Conservation (phyloP, 257 asterid species). For the Nicotiana knightiana region DNA sequence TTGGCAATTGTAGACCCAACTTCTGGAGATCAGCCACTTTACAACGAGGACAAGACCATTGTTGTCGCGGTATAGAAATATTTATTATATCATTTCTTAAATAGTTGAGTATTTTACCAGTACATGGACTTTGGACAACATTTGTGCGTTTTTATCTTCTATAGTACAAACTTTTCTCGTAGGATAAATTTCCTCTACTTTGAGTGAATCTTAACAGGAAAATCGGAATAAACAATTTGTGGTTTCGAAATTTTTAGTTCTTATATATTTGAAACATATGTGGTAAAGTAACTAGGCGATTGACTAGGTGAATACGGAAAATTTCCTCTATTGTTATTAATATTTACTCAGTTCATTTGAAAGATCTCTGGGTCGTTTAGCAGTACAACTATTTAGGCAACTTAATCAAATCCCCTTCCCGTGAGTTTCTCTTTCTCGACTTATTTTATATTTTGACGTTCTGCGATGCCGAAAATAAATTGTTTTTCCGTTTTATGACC, state of each 20-base stretch:
- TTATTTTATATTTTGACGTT: background rate
- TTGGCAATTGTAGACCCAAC: conserved; percentile 93
- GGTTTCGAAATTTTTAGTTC: background rate
- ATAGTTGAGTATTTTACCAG: background rate
- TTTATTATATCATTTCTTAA: background rate
- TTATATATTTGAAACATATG: background rate
- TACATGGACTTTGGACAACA: background rate
- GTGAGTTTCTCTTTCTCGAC: background rate
- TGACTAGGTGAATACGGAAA: background rate
- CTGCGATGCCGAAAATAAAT: background rate
- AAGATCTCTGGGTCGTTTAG: background rate
- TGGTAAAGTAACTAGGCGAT: background rate
- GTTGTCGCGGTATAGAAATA: conserved; percentile 68
- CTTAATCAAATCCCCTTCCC: background rate
- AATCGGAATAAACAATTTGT: background rate
- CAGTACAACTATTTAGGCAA: background rate
- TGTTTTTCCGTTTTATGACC: background rate
- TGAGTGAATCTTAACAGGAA: background rate
- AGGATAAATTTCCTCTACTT: background rate
- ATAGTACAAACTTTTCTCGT: background rate
- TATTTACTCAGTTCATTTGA: background rate
- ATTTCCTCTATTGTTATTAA: background rate
- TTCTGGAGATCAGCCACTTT: conserved; percentile 96
- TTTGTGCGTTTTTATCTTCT: conserved; percentile 1
- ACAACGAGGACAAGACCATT: conserved; percentile 91